These are phyloP conservation scores for Kazachstania psychrophila DNA, from an alignment of 805 yeast species.

Conservation along the genomic window DNA sequence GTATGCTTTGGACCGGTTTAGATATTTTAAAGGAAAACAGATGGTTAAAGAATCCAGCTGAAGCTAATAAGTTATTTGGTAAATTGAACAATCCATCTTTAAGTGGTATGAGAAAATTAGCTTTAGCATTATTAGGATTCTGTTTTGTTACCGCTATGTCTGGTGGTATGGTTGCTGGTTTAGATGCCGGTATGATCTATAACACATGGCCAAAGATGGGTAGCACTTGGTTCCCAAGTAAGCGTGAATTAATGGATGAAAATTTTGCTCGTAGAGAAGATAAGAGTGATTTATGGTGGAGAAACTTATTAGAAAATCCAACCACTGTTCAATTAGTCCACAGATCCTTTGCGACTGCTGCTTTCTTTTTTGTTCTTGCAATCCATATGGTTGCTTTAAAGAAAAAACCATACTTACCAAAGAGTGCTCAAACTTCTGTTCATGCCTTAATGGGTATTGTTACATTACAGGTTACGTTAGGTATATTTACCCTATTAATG, in stretches of 20 bases:
- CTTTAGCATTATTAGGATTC: slow-evolving; percentile 50
- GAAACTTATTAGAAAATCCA: slow-evolving; percentile 91
- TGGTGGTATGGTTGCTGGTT: slow-evolving; percentile 96
- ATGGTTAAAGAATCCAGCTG: slow-evolving; percentile 55
- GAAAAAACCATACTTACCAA: slow-evolving; percentile 49
- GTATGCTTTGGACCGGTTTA: slow-evolving; percentile 85
- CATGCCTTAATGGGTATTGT: slow-evolving; percentile 76
- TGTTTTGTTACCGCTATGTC: slow-evolving; percentile 90
- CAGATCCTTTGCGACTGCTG: slow-evolving; percentile 71
- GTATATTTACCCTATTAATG: slow-evolving; percentile 76
- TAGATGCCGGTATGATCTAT: slow-evolving; percentile 94
- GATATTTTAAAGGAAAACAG: slow-evolving; percentile 69
- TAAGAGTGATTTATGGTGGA: slow-evolving; percentile 73
- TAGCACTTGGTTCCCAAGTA: slow-evolving; percentile 63
- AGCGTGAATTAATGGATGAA: slow-evolving; percentile 68
- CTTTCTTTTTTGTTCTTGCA: slow-evolving; percentile 63
- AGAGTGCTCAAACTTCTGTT: slow-evolving; percentile 44
- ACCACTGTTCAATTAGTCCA: slow-evolving; percentile 91
- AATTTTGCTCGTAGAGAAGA: slow-evolving; percentile 60
- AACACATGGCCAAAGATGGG: slow-evolving; percentile 98
- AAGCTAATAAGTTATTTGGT: slow-evolving; percentile 45
- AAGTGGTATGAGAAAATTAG: slow-evolving; percentile 45
- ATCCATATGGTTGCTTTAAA: slow-evolving; percentile 59
- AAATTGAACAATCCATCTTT: slow-evolving; percentile 55
- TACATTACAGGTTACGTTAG: slow-evolving; percentile 72